phyloP scores from a whole-genome alignment of 768 basidiomycete genomes.

The Lactarius quietus region DNA sequence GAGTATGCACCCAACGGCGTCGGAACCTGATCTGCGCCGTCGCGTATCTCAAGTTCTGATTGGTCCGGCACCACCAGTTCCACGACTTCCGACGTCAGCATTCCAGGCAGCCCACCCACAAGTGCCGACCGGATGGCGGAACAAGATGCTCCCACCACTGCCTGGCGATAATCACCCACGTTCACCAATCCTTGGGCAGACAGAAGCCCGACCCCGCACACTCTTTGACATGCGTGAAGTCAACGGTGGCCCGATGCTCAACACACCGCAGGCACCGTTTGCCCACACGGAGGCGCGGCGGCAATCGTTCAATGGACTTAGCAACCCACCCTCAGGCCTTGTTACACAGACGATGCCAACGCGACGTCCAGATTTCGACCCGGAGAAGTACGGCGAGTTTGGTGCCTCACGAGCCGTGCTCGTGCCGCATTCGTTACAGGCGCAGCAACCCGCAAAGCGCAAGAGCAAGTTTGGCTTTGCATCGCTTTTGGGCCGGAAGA shows the following conservation, averaged over 20 bases:
- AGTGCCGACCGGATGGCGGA: slow-evolving; percentile 41
- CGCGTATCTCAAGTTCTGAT: slow-evolving; percentile 33
- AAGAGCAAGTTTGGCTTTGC: slow-evolving; percentile 72
- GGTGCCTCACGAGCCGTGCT: slow-evolving; percentile 64
- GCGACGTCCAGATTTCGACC: slow-evolving; percentile 21
- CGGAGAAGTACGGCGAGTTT: slow-evolving; percentile 63
- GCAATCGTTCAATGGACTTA: slow-evolving; percentile 72
- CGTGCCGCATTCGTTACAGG: slow-evolving; percentile 25
- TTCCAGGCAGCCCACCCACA: slow-evolving; percentile 7
- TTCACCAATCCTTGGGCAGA: slow-evolving; percentile 28
- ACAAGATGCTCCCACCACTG: slow-evolving; percentile 78
- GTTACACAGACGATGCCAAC: slow-evolving; percentile 46
- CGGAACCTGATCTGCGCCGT: slow-evolving; percentile 60
- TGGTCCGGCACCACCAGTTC: slow-evolving; percentile 26
- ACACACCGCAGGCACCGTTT: slow-evolving; percentile 64
- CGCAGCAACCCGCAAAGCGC: slow-evolving; percentile 44
- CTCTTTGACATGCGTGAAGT: slow-evolving; percentile 57
- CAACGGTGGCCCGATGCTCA: slow-evolving; percentile 48
- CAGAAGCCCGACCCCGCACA: slow-evolving; percentile 59
- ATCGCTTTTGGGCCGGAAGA: slow-evolving; percentile 60
- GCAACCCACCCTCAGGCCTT: slow-evolving; percentile 50
- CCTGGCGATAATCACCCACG: slow-evolving; percentile 45
- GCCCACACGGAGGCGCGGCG: slow-evolving; percentile 53
- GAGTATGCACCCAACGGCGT: slow-evolving; percentile 49
- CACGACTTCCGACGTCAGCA: slow-evolving; percentile 22